These are phyloP conservation scores for Elymus sibiricus DNA, from an alignment of 176 grass and related monocot species.

Conservation along the genomic window DNA sequence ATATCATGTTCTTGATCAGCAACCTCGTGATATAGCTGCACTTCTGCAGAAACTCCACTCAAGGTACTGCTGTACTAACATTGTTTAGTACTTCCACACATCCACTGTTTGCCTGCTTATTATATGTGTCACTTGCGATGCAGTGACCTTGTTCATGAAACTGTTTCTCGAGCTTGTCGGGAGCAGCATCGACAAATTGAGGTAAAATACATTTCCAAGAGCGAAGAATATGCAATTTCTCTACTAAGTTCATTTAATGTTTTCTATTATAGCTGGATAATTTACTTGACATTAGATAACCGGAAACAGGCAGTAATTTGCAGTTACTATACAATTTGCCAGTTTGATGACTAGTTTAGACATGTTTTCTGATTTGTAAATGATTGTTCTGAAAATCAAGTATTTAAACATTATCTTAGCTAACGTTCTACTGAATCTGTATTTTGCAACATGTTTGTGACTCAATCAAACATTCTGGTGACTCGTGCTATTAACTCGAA, in stretches of 20 bases:
- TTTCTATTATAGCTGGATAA: background rate
- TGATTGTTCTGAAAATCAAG: background rate
- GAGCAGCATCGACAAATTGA: conserved; percentile 96
- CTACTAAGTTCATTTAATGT: background rate
- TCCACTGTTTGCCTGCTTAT: background rate
- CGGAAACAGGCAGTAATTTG: background rate
- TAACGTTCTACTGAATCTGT: background rate
- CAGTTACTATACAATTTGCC: background rate
- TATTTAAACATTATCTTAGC: background rate
- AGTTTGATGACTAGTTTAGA: background rate
- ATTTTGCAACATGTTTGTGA: background rate
- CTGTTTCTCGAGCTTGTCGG: conserved; percentile 79
- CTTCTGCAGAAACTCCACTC: conserved; percentile 99
- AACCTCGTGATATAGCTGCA: conserved; percentile 79
- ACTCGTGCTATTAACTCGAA: background rate
- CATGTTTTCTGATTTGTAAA: background rate
- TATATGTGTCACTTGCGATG: conserved; percentile 24
- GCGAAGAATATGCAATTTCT: background rate
- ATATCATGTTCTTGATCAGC: conserved; percentile 82
- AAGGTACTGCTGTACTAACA: conserved; percentile 45
- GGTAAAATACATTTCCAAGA: conserved; percentile 41
- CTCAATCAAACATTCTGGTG: background rate
- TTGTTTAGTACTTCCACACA: conserved; percentile 1
- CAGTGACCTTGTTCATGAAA: conserved; percentile 91
- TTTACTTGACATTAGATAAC: background rate